Evolutionary conservation across 2,329 filamentous ascomycete species (phyloP), one percentile per base, ranked within the genome.

Genomic region (Lasiodiplodia theobromae): DNA sequence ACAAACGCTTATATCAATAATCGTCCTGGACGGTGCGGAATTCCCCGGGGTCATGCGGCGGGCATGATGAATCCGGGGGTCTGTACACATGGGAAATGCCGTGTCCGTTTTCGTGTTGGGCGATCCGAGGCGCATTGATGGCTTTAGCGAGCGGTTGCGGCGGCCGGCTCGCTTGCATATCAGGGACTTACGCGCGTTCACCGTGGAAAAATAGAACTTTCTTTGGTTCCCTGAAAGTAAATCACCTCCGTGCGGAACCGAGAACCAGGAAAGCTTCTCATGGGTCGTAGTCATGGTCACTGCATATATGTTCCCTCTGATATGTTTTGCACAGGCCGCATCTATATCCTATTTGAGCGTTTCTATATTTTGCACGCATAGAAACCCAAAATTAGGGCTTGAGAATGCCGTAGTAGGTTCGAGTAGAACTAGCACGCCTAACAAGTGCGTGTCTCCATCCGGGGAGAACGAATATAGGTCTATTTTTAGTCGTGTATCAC

Each of bases 161-260:
- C 44, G 44, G 44, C 44, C 44, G 44, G 44, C 16, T 47, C 44
- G 44, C 44, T 47, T 47, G 44, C 44, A 47, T n/a, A 47, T 47
- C 44, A 47, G 44, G 44, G 44, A 47, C 44, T 21, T 53, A 53
- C 51, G 51, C 51, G 51, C 44, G 44, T n/a, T 47, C 18, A n/a
- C 10, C 44, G 44, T 47, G 11, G 21, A 47, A 47, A 28, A 47
- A 47, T 21, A 18, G 8, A 47, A 47, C 44, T 11, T 47, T 18
- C 44, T 47, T 47, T 47, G 44, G 21, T 18, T n/a, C 18, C 14
- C n/a, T n/a, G 44, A n/a, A 47, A 14, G 18, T 47, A 10, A 47
- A 8, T 18, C n/a, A 47, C 18, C 44, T 47, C 44, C 44, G n/a
- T 8, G n/a, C 44, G 10, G 21, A 18, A 21, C 44, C 2, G 44